Evolutionary conservation across 2,329 filamentous ascomycete species (phyloP).

Genomic region (Ampelomyces quisqualis): DNA sequence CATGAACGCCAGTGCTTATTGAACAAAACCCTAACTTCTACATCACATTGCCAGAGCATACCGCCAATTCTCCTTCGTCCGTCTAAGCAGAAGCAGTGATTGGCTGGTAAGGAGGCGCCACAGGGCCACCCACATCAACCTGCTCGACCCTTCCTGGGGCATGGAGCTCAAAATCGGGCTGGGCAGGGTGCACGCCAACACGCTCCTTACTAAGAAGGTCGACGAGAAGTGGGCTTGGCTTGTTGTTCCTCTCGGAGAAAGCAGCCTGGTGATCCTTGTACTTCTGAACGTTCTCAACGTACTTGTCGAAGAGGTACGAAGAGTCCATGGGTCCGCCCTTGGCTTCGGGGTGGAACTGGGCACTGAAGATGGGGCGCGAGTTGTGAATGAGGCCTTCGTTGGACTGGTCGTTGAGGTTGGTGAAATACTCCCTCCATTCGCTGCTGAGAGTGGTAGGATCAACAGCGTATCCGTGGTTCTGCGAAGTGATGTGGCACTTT

Average conservation of each 20-base stretch:
- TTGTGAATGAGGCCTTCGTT: conserved; percentile 98
- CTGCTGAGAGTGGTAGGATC: conserved; percentile 76
- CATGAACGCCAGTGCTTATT: not conserved
- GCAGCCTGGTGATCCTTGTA: conserved; percentile 83
- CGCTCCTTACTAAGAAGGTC: conserved; percentile 92
- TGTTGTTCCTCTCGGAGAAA: conserved; percentile 76
- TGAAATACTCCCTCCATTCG: conserved; percentile 97
- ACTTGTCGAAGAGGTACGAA: conserved; percentile 94
- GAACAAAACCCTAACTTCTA: no score
- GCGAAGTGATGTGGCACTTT: conserved; percentile 96
- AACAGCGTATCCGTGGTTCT: conserved; percentile 98
- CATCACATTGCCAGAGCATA: not conserved
- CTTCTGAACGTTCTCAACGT: conserved; percentile 81
- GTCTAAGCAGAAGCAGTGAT: conserved; percentile 36
- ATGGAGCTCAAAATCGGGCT: conserved; percentile 39
- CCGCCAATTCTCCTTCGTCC: not conserved
- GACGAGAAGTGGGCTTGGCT: conserved; percentile 81
- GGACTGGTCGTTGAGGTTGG: conserved; percentile 95
- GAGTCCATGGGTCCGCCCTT: conserved; percentile 97
- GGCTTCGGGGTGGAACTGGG: conserved; percentile 98
- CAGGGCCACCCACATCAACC: conserved; percentile 30
- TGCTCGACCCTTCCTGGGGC: conserved; percentile 31
- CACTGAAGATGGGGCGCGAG: conserved; percentile 94
- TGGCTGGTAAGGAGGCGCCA: conserved; percentile 37
- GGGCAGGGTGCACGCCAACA: conserved; percentile 69